Conservation (phyloP, 2,329 filamentous ascomycete genomes). For the Diaporthe longicolla region DNA sequence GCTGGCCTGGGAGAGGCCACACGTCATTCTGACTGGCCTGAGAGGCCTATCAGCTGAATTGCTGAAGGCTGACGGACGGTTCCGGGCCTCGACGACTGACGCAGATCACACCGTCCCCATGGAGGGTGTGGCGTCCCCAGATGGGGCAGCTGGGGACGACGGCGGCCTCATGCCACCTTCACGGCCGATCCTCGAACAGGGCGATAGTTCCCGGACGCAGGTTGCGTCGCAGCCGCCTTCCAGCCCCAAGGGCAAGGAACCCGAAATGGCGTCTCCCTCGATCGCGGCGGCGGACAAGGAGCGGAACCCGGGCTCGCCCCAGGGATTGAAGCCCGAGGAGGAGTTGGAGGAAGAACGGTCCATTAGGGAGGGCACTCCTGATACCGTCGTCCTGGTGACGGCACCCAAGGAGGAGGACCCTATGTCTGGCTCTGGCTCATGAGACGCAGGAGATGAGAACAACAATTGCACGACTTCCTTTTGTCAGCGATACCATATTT, state of each 20-base stretch:
- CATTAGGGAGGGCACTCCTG: constrained; percentile 20
- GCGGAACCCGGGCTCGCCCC: background rate
- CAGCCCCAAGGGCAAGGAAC: constrained; percentile 40
- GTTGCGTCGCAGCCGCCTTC: constrained; percentile 39
- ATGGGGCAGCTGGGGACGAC: constrained; percentile 2
- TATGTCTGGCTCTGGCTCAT: background rate
- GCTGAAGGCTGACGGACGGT: constrained; percentile 54
- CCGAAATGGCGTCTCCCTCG: background rate
- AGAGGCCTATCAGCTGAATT: constrained; percentile 58
- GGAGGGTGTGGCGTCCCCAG: constrained; percentile 51
- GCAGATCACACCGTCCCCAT: constrained; percentile 47
- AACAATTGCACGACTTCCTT: background rate
- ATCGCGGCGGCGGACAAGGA: background rate
- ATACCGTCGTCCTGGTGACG: constrained; percentile 40
- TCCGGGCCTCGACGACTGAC: constrained; percentile 48
- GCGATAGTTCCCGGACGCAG: constrained; percentile 40
- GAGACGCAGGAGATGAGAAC: background rate
- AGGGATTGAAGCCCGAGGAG: background rate
- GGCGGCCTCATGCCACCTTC: constrained; percentile 35
- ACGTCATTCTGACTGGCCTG: constrained; percentile 59
- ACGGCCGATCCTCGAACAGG: constrained; percentile 38
- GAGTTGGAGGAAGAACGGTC: constrained; percentile 4
- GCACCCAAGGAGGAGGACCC: constrained; percentile 29
- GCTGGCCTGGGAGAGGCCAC: constrained; percentile 64
- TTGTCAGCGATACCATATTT: constrained; percentile 38